Conservation (phyloP, 208 protist species). For the Polymyxa betae region DNA sequence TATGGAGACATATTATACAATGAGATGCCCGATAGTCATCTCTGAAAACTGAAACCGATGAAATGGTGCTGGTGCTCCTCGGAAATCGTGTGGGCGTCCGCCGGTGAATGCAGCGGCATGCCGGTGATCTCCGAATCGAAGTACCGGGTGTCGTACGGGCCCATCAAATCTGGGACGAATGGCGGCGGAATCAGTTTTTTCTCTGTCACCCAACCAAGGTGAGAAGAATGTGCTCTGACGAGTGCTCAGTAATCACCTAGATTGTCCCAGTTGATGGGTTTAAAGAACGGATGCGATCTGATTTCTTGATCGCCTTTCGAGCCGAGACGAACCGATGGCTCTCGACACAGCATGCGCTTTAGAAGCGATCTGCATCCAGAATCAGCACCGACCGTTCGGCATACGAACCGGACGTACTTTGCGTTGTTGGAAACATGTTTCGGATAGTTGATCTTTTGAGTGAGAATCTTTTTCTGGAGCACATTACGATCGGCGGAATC, state of each 20-base stretch:
- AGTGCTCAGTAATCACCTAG: not conserved
- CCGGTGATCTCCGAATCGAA: conserved; percentile 8
- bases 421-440: conserved; percentile 10
- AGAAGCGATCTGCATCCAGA: conserved; percentile 41
- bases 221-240: not conserved
- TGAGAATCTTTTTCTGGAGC: conserved; percentile 42
- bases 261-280: not conserved
- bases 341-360: conserved; percentile 1
- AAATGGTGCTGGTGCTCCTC: conserved; percentile 2
- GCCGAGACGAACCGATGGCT: not conserved
- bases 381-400: not conserved
- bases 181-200: not conserved
- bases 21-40: too few relatives aligned
- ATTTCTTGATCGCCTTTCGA: not conserved
- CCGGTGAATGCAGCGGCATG: not conserved
- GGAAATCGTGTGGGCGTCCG: not conserved
- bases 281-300: conserved; percentile 10
- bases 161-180: conserved; percentile 15
- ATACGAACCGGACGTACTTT: not conserved
- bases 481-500: conserved; percentile 18
- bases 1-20: too few relatives aligned
- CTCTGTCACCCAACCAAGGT: not conserved
- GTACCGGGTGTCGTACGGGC: not conserved
- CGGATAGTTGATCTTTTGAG: not conserved
- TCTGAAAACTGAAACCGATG: not conserved